Conservation (phyloP, 1,139 yeast genomes). For the Geotrichum bryndzae region DNA sequence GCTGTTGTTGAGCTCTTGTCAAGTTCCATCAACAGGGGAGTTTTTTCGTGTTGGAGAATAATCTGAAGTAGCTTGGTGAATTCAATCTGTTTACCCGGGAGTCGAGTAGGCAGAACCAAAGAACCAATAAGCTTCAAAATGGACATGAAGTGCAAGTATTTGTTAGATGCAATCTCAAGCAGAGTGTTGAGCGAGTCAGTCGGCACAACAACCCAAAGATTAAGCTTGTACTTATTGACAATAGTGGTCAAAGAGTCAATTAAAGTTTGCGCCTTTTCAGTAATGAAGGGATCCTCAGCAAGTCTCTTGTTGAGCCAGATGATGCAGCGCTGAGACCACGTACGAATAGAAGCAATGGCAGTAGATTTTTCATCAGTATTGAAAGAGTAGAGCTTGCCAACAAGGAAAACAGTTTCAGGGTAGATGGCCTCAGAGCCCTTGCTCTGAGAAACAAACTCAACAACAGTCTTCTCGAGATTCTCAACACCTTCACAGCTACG, state of each 20-base stretch:
- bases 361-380: background rate
- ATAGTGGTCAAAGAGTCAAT: constrained; percentile 6
- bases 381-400: constrained; percentile 9
- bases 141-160: constrained; percentile 44
- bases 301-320: constrained; percentile 29
- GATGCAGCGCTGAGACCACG: constrained; percentile 22
- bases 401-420: constrained; percentile 12
- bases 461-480: background rate
- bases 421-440: constrained; percentile 14
- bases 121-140: constrained; percentile 44
- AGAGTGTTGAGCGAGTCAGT: constrained; percentile 54
- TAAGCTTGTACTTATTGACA: constrained; percentile 18
- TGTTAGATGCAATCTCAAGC: constrained; percentile 54
- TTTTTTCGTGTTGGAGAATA: constrained; percentile 46
- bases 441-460: constrained; percentile 9
- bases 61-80: constrained; percentile 58
- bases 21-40: constrained; percentile 11
- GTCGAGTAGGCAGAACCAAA: constrained; percentile 36
- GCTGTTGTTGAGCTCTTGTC: constrained; percentile 4
- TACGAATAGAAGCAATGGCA: constrained; percentile 13
- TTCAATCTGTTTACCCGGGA: constrained; percentile 34
- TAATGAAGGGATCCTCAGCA: constrained; percentile 23
- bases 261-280: constrained; percentile 12
- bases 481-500: background rate
- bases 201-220: constrained; percentile 47